A percentile compares a stretch with the other conserved stretches of the same genome.
These are phyloP conservation scores for Microstegium vimineum DNA, from an alignment of 176 grass and related monocot genomes.

Conservation along the genomic window DNA sequence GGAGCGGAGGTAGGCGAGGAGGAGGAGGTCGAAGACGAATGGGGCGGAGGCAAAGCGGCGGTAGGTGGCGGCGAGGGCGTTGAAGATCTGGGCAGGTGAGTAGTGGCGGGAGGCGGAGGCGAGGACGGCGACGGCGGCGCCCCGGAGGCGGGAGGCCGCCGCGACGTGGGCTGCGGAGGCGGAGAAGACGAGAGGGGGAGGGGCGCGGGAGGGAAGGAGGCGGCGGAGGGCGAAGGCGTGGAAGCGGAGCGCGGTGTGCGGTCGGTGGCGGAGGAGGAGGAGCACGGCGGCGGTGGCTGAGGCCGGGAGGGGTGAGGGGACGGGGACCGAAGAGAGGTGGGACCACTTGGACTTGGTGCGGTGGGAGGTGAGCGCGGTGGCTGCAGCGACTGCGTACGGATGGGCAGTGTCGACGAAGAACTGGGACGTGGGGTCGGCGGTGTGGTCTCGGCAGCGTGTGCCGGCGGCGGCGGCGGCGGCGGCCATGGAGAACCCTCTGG, in stretches of 20 bases:
- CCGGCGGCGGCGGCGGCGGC: not conserved
- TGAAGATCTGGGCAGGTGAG: slow-evolving; percentile 1
- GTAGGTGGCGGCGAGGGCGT: slow-evolving; percentile 2
- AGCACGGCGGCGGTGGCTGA: not conserved
- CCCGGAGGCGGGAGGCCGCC: not conserved
- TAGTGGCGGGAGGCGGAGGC: slow-evolving; percentile 3
- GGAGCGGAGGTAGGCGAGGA: slow-evolving; percentile 3
- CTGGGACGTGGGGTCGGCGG: not conserved
- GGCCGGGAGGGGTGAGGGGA: not conserved
- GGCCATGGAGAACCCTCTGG: not conserved
- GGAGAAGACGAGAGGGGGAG: slow-evolving; percentile 7
- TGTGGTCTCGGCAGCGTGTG: not conserved
- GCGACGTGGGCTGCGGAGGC: slow-evolving; percentile 6
- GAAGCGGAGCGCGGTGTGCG: slow-evolving; percentile 15
- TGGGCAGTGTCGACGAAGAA: not conserved
- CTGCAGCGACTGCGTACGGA: not conserved
- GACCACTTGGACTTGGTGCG: slow-evolving; percentile 21
- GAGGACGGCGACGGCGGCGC: not conserved
- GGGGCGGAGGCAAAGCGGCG: not conserved
- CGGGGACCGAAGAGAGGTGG: not conserved
- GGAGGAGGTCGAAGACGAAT: slow-evolving; percentile 1
- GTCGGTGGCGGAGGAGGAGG: not conserved
- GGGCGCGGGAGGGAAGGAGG: not conserved
- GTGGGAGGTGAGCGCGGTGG: slow-evolving; percentile 13
- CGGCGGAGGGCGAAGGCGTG: not conserved